Percentiles rank a stretch among this genome's conserved stretches.
Evolutionary conservation across 805 yeast species (phyloP).

Genomic region (Sungouiella thailandica): DNA sequence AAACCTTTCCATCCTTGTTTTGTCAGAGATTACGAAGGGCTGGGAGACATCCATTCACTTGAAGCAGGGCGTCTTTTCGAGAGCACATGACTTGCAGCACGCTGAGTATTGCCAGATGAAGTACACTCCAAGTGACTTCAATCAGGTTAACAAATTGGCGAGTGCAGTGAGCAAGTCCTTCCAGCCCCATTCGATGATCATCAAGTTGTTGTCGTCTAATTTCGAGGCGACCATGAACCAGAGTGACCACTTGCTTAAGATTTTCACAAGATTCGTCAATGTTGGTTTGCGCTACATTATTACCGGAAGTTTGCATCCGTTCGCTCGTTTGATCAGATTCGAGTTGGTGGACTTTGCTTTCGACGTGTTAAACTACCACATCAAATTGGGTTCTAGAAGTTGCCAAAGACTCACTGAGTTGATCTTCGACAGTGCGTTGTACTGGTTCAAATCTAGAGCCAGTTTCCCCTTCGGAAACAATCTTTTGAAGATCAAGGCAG

Average conservation of each 20-base stretch:
- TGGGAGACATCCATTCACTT: slow-evolving; percentile 65
- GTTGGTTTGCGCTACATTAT: slow-evolving; percentile 49
- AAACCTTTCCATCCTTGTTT: slow-evolving; percentile 49
- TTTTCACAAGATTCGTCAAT: slow-evolving; percentile 59
- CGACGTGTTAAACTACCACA: slow-evolving; percentile 56
- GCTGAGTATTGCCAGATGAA: slow-evolving; percentile 78
- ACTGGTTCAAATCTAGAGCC: slow-evolving; percentile 68
- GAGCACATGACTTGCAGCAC: slow-evolving; percentile 44
- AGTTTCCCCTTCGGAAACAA: slow-evolving; percentile 86
- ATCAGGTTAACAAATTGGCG: slow-evolving; percentile 49
- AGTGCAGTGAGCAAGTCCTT: slow-evolving; percentile 42
- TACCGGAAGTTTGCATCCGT: slow-evolving; percentile 76
- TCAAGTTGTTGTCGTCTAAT: slow-evolving; percentile 64
- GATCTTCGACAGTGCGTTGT: slow-evolving; percentile 61
- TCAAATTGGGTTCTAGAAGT: slow-evolving; percentile 44
- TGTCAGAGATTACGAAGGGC: slow-evolving; percentile 62
- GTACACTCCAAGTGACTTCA: slow-evolving; percentile 77
- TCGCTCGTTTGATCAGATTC: slow-evolving; percentile 68
- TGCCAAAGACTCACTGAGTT: slow-evolving; percentile 41
- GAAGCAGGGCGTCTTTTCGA: slow-evolving; percentile 61
- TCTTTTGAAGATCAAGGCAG: slow-evolving; percentile 63
- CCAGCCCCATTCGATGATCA: slow-evolving; percentile 67
- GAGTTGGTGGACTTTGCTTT: slow-evolving; percentile 68
- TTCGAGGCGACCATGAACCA: slow-evolving; percentile 76
- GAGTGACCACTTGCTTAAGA: slow-evolving; percentile 61